phyloP scores from a whole-genome alignment of 2,329 filamentous ascomycete species.

The Hymenoscyphus fructigenus region DNA sequence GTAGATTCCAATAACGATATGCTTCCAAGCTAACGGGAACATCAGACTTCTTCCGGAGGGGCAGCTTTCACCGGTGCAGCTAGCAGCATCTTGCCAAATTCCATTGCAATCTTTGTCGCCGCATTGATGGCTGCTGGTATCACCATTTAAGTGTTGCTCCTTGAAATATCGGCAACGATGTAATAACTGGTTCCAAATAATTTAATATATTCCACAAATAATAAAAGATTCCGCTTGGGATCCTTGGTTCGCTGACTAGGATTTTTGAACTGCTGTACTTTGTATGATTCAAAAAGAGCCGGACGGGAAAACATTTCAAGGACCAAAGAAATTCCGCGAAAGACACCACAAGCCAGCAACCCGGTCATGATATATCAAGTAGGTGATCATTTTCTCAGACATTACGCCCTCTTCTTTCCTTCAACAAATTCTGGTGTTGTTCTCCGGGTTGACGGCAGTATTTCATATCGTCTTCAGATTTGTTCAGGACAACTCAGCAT shows the following conservation, averaged over 20 bases:
- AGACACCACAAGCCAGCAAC: no score
- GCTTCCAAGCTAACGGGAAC: neutral
- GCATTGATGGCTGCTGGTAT: constrained; percentile 6
- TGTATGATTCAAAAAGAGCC: no score
- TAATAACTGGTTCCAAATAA: neutral
- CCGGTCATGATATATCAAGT: no score
- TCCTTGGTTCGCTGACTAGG: neutral
- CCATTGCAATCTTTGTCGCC: constrained; percentile 2
- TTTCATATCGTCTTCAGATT: no score
- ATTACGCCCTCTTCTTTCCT: no score
- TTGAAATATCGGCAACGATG: neutral
- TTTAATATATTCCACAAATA: neutral
- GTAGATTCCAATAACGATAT: neutral
- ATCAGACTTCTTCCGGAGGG: constrained; percentile 1
- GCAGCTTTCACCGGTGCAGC: constrained; percentile 8
- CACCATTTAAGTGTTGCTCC: neutral
- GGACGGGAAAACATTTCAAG: no score
- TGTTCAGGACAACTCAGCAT: no score
- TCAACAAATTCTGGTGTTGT: no score
- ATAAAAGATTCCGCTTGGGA: neutral
- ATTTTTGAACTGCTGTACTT: no score
- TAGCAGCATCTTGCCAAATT: constrained; percentile 6
- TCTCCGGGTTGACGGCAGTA: no score
- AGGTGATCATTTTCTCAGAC: no score
- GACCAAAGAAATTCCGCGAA: no score